A percentile compares a stretch with the other conserved stretches of the same genome.
These are phyloP conservation scores for Phytophthora agathidicida DNA, from an alignment of 352 stramenopile genomes.

Conservation along the genomic window DNA sequence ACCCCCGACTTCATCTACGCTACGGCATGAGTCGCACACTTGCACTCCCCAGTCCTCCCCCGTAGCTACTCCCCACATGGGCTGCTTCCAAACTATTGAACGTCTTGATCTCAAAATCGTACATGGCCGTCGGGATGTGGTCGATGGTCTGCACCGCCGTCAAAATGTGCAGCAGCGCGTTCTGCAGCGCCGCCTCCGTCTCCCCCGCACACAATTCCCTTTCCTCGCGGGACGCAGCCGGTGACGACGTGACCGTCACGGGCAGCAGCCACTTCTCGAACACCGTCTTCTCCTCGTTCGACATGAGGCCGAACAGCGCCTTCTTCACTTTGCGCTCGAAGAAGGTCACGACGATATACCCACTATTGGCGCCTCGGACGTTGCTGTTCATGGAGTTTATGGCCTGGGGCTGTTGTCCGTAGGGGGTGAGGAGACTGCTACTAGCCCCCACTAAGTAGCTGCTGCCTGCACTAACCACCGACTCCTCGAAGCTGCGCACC, in stretches of 20 bases:
- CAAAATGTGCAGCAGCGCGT: constrained; percentile 75
- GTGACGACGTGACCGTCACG: constrained; percentile 57
- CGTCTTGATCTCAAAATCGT: constrained; percentile 84
- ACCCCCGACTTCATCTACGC: not conserved
- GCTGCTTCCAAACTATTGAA: constrained; percentile 56
- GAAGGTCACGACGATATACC: constrained; percentile 74
- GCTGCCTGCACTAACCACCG: constrained; percentile 24
- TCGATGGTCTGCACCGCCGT: constrained; percentile 79
- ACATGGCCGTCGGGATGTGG: constrained; percentile 83
- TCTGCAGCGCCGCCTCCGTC: constrained; percentile 72
- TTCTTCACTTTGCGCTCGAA: constrained; percentile 87
- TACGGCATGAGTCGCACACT: constrained; percentile 59
- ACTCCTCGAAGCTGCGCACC: constrained; percentile 68
- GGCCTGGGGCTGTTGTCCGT: constrained; percentile 27
- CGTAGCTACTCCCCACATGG: constrained; percentile 50
- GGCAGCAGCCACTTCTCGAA: constrained; percentile 88
- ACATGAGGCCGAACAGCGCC: constrained; percentile 83
- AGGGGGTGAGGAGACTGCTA: constrained; percentile 31
- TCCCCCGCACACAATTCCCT: constrained; percentile 57
- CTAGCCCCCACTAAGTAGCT: constrained; percentile 28
- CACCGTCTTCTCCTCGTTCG: constrained; percentile 85
- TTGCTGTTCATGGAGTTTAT: constrained; percentile 20
- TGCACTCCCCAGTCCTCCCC: constrained; percentile 29
- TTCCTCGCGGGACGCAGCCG: constrained; percentile 50
- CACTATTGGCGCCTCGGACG: constrained; percentile 35